Evolutionary conservation across 192 early-diverging fungal species (phyloP).

Genomic region (Helicostylum pulchrum): DNA sequence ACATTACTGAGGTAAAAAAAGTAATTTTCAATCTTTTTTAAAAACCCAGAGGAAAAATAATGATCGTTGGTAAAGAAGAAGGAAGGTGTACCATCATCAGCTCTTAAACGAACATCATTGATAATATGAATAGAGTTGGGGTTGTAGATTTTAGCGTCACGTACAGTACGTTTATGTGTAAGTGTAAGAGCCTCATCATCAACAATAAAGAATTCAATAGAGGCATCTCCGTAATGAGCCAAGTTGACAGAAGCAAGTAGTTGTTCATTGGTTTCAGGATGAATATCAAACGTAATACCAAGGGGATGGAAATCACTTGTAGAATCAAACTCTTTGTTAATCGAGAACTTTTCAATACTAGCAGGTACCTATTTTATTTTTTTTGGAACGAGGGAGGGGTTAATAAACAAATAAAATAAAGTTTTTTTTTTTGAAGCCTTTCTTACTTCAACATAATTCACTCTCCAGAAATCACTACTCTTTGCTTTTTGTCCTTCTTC

Average conservation of each 20-base stretch:
- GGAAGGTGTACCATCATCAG: conserved; percentile 30
- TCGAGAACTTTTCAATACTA: conserved; percentile 2
- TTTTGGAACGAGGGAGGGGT: too few relatives aligned
- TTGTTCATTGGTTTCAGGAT: background rate
- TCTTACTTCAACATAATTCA: conserved; percentile 19
- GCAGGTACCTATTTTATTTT: background rate
- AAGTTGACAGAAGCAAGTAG: conserved; percentile 21
- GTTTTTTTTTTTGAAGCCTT: too few relatives aligned
- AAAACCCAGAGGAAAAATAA: background rate
- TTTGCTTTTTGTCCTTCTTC: conserved; percentile 1
- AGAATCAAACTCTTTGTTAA: background rate
- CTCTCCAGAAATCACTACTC: conserved; percentile 17
- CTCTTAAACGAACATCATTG: conserved; percentile 7
- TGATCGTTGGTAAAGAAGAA: conserved; percentile 23
- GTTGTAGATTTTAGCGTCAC: conserved; percentile 2
- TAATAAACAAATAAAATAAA: background rate
- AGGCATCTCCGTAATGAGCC: background rate
- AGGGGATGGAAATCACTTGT: conserved; percentile 26
- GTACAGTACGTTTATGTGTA: conserved; percentile 16
- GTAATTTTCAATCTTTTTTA: conserved; percentile 30
- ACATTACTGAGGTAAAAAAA: conserved; percentile 21
- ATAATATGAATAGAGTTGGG: conserved; percentile 31
- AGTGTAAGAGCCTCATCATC: background rate
- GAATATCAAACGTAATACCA: conserved; percentile 22
- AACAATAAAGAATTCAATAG: conserved; percentile 22